phyloP scores from a whole-genome alignment of 1,284 basidiomycete genomes.

The Papiliotrema nemorosa region DNA sequence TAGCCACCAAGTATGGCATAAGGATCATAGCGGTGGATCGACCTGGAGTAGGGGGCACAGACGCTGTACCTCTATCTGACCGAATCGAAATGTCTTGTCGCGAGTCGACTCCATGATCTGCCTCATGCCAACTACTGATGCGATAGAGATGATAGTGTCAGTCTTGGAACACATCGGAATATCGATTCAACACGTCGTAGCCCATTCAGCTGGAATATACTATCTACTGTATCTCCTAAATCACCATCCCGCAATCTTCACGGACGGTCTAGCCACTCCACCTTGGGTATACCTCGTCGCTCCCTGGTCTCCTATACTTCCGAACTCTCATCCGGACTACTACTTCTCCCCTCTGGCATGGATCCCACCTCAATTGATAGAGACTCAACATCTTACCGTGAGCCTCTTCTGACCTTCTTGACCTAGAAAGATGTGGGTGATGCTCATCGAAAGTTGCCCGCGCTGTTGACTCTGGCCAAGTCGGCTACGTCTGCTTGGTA shows the following conservation, averaged over 20 bases:
- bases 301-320: conserved; percentile 43
- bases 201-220: conserved; percentile 42
- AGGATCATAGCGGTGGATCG: conserved; percentile 43
- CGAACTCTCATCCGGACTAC: conserved; percentile 28
- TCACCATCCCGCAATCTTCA: conserved; percentile 25
- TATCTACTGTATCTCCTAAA: conserved; percentile 38
- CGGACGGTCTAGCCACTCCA: conserved; percentile 15
- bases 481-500: conserved; percentile 17
- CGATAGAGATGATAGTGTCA: conserved; percentile 37
- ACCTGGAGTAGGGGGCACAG: conserved; percentile 41
- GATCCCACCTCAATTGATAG: conserved; percentile 40
- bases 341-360: conserved; percentile 40
- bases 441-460: conserved; percentile 13
- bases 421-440: background rate
- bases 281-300: conserved; percentile 39
- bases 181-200: conserved; percentile 34
- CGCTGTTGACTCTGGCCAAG: conserved; percentile 18
- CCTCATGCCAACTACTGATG: background rate
- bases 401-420: conserved; percentile 1
- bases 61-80: conserved; percentile 29
- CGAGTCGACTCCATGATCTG: conserved; percentile 14
- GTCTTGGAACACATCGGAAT: conserved; percentile 41
- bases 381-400: conserved; percentile 38
- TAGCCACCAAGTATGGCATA: conserved; percentile 32
- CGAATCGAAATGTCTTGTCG: conserved; percentile 36